Base-by-base conservation (phyloP, 2,329 filamentous ascomycete genomes). In the Hymenoscyphus fraxineus region DNA sequence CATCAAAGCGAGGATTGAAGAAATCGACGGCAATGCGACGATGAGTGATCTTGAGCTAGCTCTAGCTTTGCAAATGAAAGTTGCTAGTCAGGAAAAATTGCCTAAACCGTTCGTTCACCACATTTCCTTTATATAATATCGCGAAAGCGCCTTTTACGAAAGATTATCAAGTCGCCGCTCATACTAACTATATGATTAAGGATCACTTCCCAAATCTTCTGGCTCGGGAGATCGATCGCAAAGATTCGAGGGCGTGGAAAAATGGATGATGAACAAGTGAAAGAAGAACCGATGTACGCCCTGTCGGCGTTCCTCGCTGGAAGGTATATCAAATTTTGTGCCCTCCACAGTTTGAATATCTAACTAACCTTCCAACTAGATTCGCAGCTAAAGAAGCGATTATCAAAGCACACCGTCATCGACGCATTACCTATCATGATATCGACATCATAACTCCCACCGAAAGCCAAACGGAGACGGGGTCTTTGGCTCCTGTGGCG, bases 311-410 rank as follows among this genome's bases (percentile, higher is more conserved):
- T 54, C 22, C 19, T 54, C n/a, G 10, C 47, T 13, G 47, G 47
- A 13, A 54, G 47, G 47, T 54, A 54, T 27, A 10, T 27, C 6
- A 9, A 27, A 27, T 27, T 19, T 54, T 22, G 3, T 10, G 10
- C 10, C 47, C 47, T 27, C n/a, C 6, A 27, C 22, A 13, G 13
- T 13, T 12, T 13, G 5, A 15, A 12, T 22, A 27, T 27, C 22
- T 27, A 10, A 12, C 47, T 51, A 22, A 54, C 19, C n/a, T n/a
- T 31, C 16, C 60, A 15, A 27, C 19, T 40, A 73, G 73, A 54
- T 75, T 73, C 60, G 89, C 90, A 1, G 89, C 88, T 7, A 92
- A 92, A 73, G 91, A 92, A 76, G 90, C 90, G 1, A 83, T 83
- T 61, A 87, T 90, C 69, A 93, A 93, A 77, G 89, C 90, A 2